These are phyloP conservation scores for Begonia fuchsioides DNA, from an alignment of 306 rosid genomes.

Conservation along the genomic window DNA sequence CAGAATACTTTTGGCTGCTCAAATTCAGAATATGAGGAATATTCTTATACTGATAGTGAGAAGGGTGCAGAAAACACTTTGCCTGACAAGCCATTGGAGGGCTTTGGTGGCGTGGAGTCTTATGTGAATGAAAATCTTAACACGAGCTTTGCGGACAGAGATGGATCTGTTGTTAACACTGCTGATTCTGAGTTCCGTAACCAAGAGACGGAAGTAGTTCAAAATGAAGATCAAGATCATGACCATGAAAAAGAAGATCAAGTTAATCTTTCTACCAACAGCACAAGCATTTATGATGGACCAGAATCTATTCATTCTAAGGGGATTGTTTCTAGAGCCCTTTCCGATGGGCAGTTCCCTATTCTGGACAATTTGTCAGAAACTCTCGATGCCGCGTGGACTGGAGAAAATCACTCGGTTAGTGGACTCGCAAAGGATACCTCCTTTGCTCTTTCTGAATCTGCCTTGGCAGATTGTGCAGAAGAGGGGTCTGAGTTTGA, in stretches of 20 bases:
- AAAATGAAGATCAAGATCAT: slow-evolving; percentile 8
- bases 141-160: slow-evolving; percentile 19
- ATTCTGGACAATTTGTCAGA: slow-evolving; percentile 50
- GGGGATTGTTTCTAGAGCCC: slow-evolving; percentile 28
- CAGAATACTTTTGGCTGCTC: slow-evolving; percentile 25
- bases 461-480: slow-evolving; percentile 16
- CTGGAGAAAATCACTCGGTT: slow-evolving; percentile 40
- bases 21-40: slow-evolving; percentile 31
- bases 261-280: slow-evolving; percentile 13
- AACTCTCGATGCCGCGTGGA: slow-evolving; percentile 92
- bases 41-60: slow-evolving; percentile 17
- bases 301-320: slow-evolving; percentile 25
- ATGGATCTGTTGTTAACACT: slow-evolving; percentile 14
- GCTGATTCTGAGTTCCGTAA: slow-evolving; percentile 18
- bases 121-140: slow-evolving; percentile 19
- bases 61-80: slow-evolving; percentile 18
- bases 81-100: slow-evolving; percentile 23
- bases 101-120: slow-evolving; percentile 21
- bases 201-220: slow-evolving; percentile 16
- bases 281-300: slow-evolving; percentile 13
- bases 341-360: slow-evolving; percentile 62
- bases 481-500: not conserved
- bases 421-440: slow-evolving; percentile 27
- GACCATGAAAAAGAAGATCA: slow-evolving; percentile 28
- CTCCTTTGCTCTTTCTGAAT: slow-evolving; percentile 23